These are phyloP conservation scores for Fomitopsis betulina DNA, from an alignment of 1,284 basidiomycete species.

Conservation along the genomic window DNA sequence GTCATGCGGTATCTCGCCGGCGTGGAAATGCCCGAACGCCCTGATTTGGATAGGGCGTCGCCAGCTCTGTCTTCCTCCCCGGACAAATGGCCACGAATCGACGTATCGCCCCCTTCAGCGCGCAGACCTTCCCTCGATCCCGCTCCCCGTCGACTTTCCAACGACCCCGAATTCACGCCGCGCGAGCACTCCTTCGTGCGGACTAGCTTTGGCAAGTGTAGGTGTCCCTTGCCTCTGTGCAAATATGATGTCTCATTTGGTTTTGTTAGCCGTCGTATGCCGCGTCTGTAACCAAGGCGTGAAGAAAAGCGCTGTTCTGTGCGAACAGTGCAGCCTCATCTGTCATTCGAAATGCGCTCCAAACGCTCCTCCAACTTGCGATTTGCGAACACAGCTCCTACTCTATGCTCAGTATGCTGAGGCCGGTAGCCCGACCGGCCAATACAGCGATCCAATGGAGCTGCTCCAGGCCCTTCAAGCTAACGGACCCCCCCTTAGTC, in stretches of 20 bases:
- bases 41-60: constrained; percentile 32
- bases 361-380: constrained; percentile 77
- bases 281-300: constrained; percentile 78
- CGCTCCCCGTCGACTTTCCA: constrained; percentile 31
- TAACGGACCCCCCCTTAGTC: constrained; percentile 30
- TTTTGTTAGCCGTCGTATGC: constrained; percentile 73
- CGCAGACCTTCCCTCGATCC: constrained; percentile 9
- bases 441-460: constrained; percentile 49
- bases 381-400: constrained; percentile 73
- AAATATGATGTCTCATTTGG: constrained; percentile 9
- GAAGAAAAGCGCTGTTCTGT: constrained; percentile 86
- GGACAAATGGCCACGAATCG: constrained; percentile 17
- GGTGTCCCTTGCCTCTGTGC: constrained; percentile 25
- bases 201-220: constrained; percentile 89
- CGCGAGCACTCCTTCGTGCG: constrained; percentile 85
- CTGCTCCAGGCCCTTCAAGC: constrained; percentile 37
- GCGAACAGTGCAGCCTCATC: constrained; percentile 86
- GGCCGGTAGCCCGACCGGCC: constrained; percentile 48
- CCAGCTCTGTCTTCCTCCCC: constrained; percentile 23
- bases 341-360: constrained; percentile 77
- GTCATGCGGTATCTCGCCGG: constrained; percentile 47
- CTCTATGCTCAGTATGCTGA: constrained; percentile 71
- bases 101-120: constrained; percentile 8
- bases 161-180: constrained; percentile 47
- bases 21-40: constrained; percentile 42